A percentile compares a stretch with the other conserved stretches of the same genome.
Conservation (phyloP, 305 asterid species). For the Solanum hybrid region DNA sequence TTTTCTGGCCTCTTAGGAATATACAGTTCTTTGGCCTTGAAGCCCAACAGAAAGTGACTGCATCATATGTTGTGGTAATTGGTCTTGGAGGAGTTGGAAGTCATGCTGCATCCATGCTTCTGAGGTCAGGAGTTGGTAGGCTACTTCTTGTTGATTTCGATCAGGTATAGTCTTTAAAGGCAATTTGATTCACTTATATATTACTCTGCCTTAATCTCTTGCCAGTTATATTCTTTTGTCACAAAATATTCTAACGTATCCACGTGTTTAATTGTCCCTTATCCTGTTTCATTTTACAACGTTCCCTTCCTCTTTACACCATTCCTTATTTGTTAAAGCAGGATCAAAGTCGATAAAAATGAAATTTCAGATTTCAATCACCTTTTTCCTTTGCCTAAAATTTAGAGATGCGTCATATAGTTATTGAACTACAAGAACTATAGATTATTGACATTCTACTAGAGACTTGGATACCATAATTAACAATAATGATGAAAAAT, state of each 20-base stretch:
- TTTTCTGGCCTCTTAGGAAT: slow-evolving; percentile 45
- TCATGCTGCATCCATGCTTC: slow-evolving; percentile 98
- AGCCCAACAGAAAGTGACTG: slow-evolving; percentile 66
- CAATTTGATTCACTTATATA: slow-evolving; percentile 1
- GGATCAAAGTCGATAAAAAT: not conserved
- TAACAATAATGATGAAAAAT: not conserved
- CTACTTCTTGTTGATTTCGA: slow-evolving; percentile 96
- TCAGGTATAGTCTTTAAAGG: slow-evolving; percentile 40
- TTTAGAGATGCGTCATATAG: not conserved
- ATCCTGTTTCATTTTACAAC: not conserved
- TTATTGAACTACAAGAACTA: not conserved
- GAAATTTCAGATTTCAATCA: not conserved
- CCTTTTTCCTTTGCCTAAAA: not conserved
- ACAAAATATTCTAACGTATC: not conserved
- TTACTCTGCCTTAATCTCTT: not conserved
- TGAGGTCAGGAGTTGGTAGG: slow-evolving; percentile 89
- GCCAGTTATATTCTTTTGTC: not conserved
- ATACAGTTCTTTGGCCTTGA: slow-evolving; percentile 91
- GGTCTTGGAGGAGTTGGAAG: slow-evolving; percentile 99
- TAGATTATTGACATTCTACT: not conserved
- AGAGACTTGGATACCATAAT: not conserved
- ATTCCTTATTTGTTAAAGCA: not conserved
- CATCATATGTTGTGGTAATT: slow-evolving; percentile 84
- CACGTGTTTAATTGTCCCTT: not conserved
- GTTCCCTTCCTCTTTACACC: not conserved